A percentile compares a stretch with the other conserved stretches of the same genome.
phyloP scores from a whole-genome alignment of 495 filamentous ascomycete species.

The Pseudotulostoma volvatum region DNA sequence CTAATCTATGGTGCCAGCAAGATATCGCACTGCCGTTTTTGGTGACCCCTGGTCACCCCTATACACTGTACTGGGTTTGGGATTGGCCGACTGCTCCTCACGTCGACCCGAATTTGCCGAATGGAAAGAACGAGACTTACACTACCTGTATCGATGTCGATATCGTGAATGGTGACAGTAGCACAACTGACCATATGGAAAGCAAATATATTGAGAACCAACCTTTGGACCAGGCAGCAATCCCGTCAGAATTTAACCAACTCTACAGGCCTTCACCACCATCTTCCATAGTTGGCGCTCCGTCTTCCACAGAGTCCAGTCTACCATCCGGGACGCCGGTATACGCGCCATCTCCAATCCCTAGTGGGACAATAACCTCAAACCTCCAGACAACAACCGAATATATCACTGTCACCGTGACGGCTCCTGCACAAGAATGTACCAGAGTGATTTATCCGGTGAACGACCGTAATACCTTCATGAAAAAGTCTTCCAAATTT shows the following conservation, averaged over 20 bases:
- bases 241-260: conserved; percentile 20
- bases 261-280: conserved; percentile 3
- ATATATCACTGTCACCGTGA: too few species aligned
- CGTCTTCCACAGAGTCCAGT: neutral
- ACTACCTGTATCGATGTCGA: conserved; percentile 70
- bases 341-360: neutral
- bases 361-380: too few species aligned
- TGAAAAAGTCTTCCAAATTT: too few species aligned
- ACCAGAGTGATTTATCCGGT: too few species aligned
- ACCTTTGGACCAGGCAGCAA: conserved; percentile 22
- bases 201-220: conserved; percentile 16
- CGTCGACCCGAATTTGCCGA: conserved; percentile 26
- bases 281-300: neutral
- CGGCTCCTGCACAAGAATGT: too few species aligned
- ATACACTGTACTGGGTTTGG: conserved; percentile 87
- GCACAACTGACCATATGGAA: conserved; percentile 1
- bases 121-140: conserved; percentile 54
- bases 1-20: conserved; percentile 57
- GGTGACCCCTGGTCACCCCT: conserved; percentile 32
- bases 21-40: conserved; percentile 53
- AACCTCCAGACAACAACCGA: too few species aligned
- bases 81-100: conserved; percentile 53
- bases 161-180: conserved; percentile 24
- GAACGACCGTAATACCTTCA: too few species aligned
- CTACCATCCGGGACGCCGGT: neutral